Percentiles rank a stretch among this genome's conserved stretches.
Evolutionary conservation across 805 yeast species (phyloP).

Genomic region (Metschnikowia amazonensis): DNA sequence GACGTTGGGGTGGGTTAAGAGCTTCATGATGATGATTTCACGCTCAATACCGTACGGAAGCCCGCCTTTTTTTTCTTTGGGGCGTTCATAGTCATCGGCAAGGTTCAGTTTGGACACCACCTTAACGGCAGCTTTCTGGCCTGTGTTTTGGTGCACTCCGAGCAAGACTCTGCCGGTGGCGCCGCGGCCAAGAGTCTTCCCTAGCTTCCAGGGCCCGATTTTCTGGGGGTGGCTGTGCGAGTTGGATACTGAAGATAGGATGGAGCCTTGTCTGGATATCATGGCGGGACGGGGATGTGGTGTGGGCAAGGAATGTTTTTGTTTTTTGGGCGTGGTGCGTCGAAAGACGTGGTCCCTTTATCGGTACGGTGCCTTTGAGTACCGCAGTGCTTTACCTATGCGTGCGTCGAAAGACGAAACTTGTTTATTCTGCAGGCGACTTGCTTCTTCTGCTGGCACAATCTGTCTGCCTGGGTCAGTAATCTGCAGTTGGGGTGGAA

Average conservation of each 20-base stretch:
- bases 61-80: slow-evolving; percentile 35
- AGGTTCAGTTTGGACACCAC: slow-evolving; percentile 67
- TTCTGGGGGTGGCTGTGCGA: slow-evolving; percentile 44
- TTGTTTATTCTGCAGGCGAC: not conserved
- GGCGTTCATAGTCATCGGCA: slow-evolving; percentile 32
- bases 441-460: not conserved
- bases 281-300: slow-evolving; percentile 5
- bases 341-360: slow-evolving; percentile 1
- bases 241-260: slow-evolving; percentile 51
- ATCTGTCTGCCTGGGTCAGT: not conserved
- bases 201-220: slow-evolving; percentile 82
- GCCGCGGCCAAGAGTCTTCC: slow-evolving; percentile 76
- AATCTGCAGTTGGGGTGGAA: not conserved
- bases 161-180: slow-evolving; percentile 77
- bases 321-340: not conserved
- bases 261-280: slow-evolving; percentile 55
- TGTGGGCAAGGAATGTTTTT: not conserved
- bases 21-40: slow-evolving; percentile 95
- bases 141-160: slow-evolving; percentile 65
- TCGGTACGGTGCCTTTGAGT: not conserved
- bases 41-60: slow-evolving; percentile 95
- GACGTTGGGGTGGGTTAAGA: slow-evolving; percentile 89
- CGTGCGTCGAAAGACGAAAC: slow-evolving; percentile 2
- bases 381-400: not conserved
- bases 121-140: slow-evolving; percentile 79